Percentiles rank a stretch among this genome's conserved stretches.
These are phyloP conservation scores for Heimioporus sp. DNA, from an alignment of 768 basidiomycete genomes.

Conservation along the genomic window DNA sequence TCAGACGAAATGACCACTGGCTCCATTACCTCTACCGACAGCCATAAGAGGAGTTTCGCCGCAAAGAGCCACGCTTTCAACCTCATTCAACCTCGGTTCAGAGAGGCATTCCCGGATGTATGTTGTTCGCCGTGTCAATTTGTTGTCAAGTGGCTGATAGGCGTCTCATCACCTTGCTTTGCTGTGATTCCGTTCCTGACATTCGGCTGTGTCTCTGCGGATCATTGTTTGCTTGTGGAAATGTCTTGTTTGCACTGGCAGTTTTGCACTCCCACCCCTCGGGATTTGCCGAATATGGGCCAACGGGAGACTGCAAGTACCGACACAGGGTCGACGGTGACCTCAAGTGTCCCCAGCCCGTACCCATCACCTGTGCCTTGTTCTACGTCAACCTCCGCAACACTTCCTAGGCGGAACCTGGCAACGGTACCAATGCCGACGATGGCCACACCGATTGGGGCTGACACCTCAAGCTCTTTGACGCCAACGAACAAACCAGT, in stretches of 20 bases:
- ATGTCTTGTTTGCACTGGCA: constrained; percentile 30
- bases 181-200: constrained; percentile 18
- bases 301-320: constrained; percentile 65
- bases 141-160: constrained; percentile 22
- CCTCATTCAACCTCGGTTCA: constrained; percentile 72
- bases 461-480: constrained; percentile 19
- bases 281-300: constrained; percentile 92
- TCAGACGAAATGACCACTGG: constrained; percentile 97
- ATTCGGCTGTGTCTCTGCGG: constrained; percentile 16
- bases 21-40: constrained; percentile 75
- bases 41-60: constrained; percentile 78
- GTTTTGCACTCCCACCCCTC: constrained; percentile 66
- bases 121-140: constrained; percentile 30
- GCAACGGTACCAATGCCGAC: constrained; percentile 23
- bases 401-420: constrained; percentile 15
- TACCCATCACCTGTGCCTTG: constrained; percentile 12
- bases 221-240: constrained; percentile 15
- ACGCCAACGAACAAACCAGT: constrained; percentile 28
- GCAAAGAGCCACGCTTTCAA: constrained; percentile 86
- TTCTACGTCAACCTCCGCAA: constrained; percentile 23
- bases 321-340: constrained; percentile 25
- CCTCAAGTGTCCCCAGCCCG: constrained; percentile 14
- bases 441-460: constrained; percentile 2
- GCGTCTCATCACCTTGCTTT: constrained; percentile 14
- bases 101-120: constrained; percentile 87